Evolutionary conservation across 2,329 filamentous ascomycete species (phyloP).

Genomic region (Alternaria sp.): DNA sequence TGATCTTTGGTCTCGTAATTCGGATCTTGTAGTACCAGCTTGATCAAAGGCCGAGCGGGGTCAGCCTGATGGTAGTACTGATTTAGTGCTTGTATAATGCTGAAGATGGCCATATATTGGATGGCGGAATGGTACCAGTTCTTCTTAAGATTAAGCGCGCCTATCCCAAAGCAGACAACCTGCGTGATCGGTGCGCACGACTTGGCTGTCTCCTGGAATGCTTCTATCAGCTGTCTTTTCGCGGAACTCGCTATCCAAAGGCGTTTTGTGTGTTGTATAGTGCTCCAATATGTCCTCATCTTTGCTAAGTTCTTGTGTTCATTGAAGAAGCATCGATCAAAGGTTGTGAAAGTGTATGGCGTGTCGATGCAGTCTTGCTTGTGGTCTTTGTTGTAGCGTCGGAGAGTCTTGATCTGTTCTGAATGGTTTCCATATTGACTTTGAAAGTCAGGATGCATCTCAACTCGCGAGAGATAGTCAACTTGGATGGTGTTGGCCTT

Average conservation of each 20-base stretch:
- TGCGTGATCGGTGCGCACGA: constrained; percentile 4
- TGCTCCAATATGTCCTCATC: neutral
- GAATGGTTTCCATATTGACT: neutral
- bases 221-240: neutral
- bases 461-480: constrained; percentile 10
- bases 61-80: neutral
- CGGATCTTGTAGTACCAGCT: constrained; percentile 26
- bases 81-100: constrained; percentile 12
- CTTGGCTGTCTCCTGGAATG: neutral
- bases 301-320: neutral
- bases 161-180: constrained; percentile 22
- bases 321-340: neutral
- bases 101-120: constrained; percentile 22
- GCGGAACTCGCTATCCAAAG: constrained; percentile 1
- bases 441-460: constrained; percentile 11
- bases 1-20: constrained; percentile 14
- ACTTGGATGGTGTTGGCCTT: neutral
- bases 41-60: neutral
- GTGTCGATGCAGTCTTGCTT: neutral
- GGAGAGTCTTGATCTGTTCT: neutral
- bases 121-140: constrained; percentile 6
- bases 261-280: neutral
- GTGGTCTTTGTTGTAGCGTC: neutral
- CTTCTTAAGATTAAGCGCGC: constrained; percentile 3
- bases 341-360: neutral